Evolutionary conservation across 23 red algal species (phyloP).

Genomic region (Gracilaria caudata): DNA sequence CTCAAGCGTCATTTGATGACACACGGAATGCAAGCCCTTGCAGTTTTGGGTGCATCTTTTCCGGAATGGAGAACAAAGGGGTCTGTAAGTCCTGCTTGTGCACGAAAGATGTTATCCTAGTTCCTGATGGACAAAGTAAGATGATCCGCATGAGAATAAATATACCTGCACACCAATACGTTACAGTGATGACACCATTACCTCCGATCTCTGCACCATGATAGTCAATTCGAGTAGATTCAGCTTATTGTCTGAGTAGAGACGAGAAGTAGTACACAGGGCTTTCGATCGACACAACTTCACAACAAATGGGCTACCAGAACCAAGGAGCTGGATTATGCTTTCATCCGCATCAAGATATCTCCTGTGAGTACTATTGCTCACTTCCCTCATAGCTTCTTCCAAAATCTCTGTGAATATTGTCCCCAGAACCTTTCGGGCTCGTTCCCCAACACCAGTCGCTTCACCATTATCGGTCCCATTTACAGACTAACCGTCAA

Average conservation of each 20-base stretch:
- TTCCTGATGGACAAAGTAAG: slow-evolving; percentile 36
- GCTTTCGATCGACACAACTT: slow-evolving; percentile 21
- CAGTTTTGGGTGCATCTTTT: slow-evolving; percentile 33
- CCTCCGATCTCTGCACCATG: slow-evolving; percentile 6
- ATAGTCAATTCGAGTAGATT: slow-evolving; percentile 17
- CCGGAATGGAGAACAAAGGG: slow-evolving; percentile 2
- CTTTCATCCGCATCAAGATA: slow-evolving; percentile 59
- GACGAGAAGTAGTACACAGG: slow-evolving; percentile 24
- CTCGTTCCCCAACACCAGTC: background rate
- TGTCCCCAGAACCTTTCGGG: slow-evolving; percentile 7
- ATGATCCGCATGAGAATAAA: slow-evolving; percentile 44
- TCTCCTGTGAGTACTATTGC: slow-evolving; percentile 15
- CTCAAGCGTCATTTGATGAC: background rate
- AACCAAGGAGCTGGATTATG: slow-evolving; percentile 43
- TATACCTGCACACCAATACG: slow-evolving; percentile 1
- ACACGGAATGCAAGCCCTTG: slow-evolving; percentile 6
- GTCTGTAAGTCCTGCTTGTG: slow-evolving; percentile 26
- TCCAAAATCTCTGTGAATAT: slow-evolving; percentile 27
- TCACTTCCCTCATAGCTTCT: slow-evolving; percentile 17
- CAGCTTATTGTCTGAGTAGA: background rate
- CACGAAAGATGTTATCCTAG: slow-evolving; percentile 9
- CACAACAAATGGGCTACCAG: slow-evolving; percentile 11
- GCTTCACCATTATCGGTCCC: background rate
- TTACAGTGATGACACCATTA: slow-evolving; percentile 2
- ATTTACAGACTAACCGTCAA: slow-evolving; percentile 3